Percentiles rank a stretch among this genome's conserved stretches.
phyloP scores from a whole-genome alignment of 495 filamentous ascomycete species.

The Bombardia bombarda region DNA sequence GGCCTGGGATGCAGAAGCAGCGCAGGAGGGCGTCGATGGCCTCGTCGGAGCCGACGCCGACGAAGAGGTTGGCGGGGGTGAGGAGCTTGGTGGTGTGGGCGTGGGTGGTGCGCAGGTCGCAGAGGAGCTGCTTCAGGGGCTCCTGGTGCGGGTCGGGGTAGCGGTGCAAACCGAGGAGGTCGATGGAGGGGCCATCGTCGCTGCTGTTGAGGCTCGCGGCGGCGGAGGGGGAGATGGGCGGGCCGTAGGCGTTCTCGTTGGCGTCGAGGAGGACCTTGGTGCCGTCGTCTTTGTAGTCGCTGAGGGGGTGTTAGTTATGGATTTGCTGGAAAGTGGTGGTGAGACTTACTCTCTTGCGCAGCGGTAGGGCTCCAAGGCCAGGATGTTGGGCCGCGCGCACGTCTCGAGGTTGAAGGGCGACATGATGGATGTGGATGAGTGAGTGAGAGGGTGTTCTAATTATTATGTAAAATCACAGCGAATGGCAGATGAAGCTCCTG shows the following conservation, averaged over 20 bases:
- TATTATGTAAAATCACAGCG: too few species aligned
- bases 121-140: constrained; percentile 78
- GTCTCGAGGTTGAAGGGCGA: constrained; percentile 63
- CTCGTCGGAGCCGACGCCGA: constrained; percentile 93
- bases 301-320: constrained; percentile 31
- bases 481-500: not conserved
- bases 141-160: constrained; percentile 95
- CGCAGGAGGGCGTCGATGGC: constrained; percentile 89
- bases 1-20: constrained; percentile 81
- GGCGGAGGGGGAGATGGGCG: constrained; percentile 37
- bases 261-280: constrained; percentile 95
- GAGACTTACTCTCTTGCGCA: constrained; percentile 69
- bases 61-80: constrained; percentile 76
- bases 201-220: constrained; percentile 14
- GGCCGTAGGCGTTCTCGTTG: constrained; percentile 95
- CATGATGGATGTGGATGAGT: constrained; percentile 32
- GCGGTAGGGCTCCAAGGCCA: constrained; percentile 74
- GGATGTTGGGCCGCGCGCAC: constrained; percentile 77
- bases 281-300: constrained; percentile 98
- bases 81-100: constrained; percentile 67
- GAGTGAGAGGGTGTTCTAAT: too few species aligned
- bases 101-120: constrained; percentile 80
- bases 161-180: constrained; percentile 75
- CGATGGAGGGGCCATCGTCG: constrained; percentile 37
- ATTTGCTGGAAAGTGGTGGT: not conserved